Conservation (phyloP, 495 filamentous ascomycete genomes). For the Lindgomyces ingoldianus region DNA sequence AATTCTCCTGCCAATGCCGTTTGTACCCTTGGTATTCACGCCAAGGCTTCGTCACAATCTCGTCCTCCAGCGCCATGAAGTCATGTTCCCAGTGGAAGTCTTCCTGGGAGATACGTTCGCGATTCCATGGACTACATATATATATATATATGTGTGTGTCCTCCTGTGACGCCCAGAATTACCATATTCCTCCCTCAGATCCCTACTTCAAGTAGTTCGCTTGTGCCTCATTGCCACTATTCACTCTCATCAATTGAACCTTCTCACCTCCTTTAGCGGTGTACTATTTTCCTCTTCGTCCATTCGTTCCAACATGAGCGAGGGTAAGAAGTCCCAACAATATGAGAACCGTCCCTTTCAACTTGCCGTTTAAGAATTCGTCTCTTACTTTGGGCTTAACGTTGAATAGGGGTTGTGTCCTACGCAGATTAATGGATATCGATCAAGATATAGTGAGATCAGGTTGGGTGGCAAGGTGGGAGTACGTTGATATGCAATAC, state of each 20-base stretch:
- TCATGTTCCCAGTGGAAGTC: neutral
- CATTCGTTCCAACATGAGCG: neutral
- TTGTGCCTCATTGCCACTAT: conserved; percentile 12
- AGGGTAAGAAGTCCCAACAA: neutral
- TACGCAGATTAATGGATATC: conserved; percentile 52
- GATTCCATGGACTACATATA: conserved; percentile 1
- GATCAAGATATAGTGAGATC: conserved; percentile 59
- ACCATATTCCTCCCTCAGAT: too few species aligned
- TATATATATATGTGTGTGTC: too few species aligned
- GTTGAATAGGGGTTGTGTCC: conserved; percentile 60
- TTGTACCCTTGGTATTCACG: neutral
- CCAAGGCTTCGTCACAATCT: neutral
- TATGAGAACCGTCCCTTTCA: conserved; percentile 54
- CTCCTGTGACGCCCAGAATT: too few species aligned
- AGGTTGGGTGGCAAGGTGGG: conserved; percentile 62
- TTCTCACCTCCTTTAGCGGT: conserved; percentile 7
- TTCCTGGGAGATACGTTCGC: neutral
- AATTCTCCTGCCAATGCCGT: neutral
- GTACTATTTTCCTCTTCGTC: neutral
- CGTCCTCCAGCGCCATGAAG: conserved; percentile 14
- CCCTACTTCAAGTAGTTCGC: too few species aligned
- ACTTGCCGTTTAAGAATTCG: conserved; percentile 54
- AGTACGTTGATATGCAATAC: conserved; percentile 64
- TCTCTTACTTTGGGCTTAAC: conserved; percentile 54
- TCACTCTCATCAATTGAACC: conserved; percentile 15